Percentiles rank a stretch among this genome's conserved stretches.
These are phyloP conservation scores for Apiotrichum laibachii DNA, from an alignment of 1,284 basidiomycete genomes.

Conservation along the genomic window DNA sequence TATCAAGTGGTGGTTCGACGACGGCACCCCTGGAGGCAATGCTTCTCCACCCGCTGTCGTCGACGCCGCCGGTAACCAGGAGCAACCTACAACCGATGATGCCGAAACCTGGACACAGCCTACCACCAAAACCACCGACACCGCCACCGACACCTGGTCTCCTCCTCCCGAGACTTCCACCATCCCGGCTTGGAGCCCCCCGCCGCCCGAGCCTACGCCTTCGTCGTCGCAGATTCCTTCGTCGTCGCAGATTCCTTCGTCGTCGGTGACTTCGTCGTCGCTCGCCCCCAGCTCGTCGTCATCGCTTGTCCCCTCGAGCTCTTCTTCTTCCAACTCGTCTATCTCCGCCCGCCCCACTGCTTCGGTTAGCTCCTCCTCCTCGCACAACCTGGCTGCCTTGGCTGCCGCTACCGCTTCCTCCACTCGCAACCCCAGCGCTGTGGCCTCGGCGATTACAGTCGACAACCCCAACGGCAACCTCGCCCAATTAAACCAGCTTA, in stretches of 20 bases:
- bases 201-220: neutral
- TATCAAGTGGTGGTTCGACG: conserved; percentile 2
- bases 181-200: neutral
- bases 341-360: neutral
- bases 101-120: neutral
- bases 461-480: conserved; percentile 6
- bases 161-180: neutral
- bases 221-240: neutral
- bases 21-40: neutral
- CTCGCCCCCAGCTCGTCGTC: neutral
- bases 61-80: neutral
- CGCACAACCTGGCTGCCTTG: neutral
- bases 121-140: too few species aligned
- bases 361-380: neutral
- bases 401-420: neutral
- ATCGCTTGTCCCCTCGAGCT: neutral
- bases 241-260: neutral
- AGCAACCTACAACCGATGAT: too few species aligned
- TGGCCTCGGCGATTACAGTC: neutral
- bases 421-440: neutral
- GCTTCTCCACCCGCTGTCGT: neutral
- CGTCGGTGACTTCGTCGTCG: neutral
- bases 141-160: too few species aligned
- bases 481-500: conserved; percentile 3
- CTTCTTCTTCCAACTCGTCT: neutral